Percentiles rank a stretch among this genome's conserved stretches.
Conservation (phyloP, 805 yeast genomes). For the Zygoascus biomembranicola region DNA sequence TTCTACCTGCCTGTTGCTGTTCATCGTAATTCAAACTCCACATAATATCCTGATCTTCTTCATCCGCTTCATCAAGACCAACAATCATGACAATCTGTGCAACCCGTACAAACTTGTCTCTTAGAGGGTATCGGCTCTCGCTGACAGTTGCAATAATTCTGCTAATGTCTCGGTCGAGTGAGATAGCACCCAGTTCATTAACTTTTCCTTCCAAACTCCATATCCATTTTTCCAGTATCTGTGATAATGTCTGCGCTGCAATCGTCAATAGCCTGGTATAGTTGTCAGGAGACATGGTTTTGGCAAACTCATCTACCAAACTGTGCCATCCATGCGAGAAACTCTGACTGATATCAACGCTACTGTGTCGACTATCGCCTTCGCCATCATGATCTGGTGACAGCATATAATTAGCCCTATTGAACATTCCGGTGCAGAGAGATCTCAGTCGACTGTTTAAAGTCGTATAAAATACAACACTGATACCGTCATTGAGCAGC, state of each 20-base stretch:
- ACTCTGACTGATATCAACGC: slow-evolving; percentile 23
- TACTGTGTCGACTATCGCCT: slow-evolving; percentile 10
- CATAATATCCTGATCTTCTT: slow-evolving; percentile 34
- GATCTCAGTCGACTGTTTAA: slow-evolving; percentile 30
- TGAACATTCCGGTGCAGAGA: slow-evolving; percentile 32
- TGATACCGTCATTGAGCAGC: slow-evolving; percentile 38
- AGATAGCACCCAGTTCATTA: slow-evolving; percentile 76
- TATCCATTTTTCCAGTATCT: slow-evolving; percentile 54
- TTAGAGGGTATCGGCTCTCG: slow-evolving; percentile 59
- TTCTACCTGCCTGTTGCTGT: slow-evolving; percentile 29
- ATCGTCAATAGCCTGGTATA: slow-evolving; percentile 41
- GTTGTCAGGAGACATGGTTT: slow-evolving; percentile 46
- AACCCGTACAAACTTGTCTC: slow-evolving; percentile 71
- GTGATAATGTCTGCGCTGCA: slow-evolving; percentile 48
- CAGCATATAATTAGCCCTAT: slow-evolving; percentile 33
- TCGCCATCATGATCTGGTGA: slow-evolving; percentile 18
- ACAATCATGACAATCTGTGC: slow-evolving; percentile 78
- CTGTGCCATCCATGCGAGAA: slow-evolving; percentile 61
- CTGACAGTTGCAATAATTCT: slow-evolving; percentile 58
- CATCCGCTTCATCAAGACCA: slow-evolving; percentile 70
- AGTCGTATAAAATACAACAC: slow-evolving; percentile 32
- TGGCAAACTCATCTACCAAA: slow-evolving; percentile 56
- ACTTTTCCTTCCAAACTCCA: slow-evolving; percentile 59
- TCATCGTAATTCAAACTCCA: slow-evolving; percentile 81
- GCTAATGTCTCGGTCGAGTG: slow-evolving; percentile 74